A percentile compares a stretch with the other conserved stretches of the same genome.
Evolutionary conservation across 2,329 filamentous ascomycete species (phyloP).

Genomic region (Diaporthe sp.): DNA sequence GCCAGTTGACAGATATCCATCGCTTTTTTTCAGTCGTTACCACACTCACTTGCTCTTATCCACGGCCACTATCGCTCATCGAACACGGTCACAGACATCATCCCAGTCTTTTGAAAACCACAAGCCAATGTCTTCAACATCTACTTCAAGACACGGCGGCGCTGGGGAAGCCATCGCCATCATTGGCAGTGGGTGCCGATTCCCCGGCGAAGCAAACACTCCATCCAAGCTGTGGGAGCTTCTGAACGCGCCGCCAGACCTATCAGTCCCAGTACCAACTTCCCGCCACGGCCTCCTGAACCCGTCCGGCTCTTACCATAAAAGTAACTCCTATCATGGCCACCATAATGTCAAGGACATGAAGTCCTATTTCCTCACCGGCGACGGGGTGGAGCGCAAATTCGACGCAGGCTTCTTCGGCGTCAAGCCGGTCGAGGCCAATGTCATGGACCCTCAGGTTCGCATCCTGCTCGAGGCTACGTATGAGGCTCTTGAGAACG

Average conservation of each 20-base stretch:
- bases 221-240: slow-evolving; percentile 54
- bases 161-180: slow-evolving; percentile 51
- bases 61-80: too few species aligned
- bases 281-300: slow-evolving; percentile 42
- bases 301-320: neutral
- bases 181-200: slow-evolving; percentile 55
- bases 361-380: slow-evolving; percentile 6
- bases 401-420: slow-evolving; percentile 47
- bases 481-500: slow-evolving; percentile 44
- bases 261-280: slow-evolving; percentile 41
- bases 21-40: neutral
- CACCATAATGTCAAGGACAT: neutral
- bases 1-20: neutral
- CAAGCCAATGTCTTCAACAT: neutral
- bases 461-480: slow-evolving; percentile 42
- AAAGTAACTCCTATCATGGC: neutral
- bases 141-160: neutral
- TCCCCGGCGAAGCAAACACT: slow-evolving; percentile 52
- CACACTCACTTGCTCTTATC: neutral
- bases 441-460: slow-evolving; percentile 40
- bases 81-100: neutral
- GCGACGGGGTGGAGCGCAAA: slow-evolving; percentile 21
- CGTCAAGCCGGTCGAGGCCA: slow-evolving; percentile 44
- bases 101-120: accelerated
- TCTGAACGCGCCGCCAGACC: slow-evolving; percentile 43